A percentile compares a stretch with the other conserved stretches of the same genome.
These are phyloP conservation scores for Coniferiporia sulphurascens DNA, from an alignment of 1,284 basidiomycete genomes.

Conservation along the genomic window DNA sequence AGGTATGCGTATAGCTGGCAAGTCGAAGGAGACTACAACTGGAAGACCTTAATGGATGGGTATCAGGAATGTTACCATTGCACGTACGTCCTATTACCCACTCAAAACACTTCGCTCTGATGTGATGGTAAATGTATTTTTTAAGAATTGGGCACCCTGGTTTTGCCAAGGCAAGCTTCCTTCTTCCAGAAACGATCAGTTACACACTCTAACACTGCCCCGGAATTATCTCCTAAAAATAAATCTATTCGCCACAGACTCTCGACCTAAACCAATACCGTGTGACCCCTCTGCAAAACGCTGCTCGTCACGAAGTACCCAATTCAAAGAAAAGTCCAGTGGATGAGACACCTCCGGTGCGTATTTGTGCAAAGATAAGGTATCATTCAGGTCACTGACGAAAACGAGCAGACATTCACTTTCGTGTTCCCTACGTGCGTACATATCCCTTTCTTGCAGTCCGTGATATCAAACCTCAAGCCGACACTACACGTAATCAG, in stretches of 20 bases:
- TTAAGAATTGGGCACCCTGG: constrained; percentile 24
- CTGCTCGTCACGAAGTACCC: constrained; percentile 21
- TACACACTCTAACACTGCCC: too few species aligned
- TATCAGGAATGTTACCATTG: constrained; percentile 28
- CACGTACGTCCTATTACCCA: constrained; percentile 4
- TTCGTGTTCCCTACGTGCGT: constrained; percentile 23
- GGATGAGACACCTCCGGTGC: constrained; percentile 11
- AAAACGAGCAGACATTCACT: constrained; percentile 19
- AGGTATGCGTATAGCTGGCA: constrained; percentile 18
- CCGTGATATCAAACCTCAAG: not conserved
- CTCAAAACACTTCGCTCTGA: not conserved
- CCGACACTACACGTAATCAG: not conserved
- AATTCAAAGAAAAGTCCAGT: constrained; percentile 5
- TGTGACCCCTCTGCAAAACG: constrained; percentile 23
- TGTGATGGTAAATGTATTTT: not conserved
- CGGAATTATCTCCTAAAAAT: not conserved
- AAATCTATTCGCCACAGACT: constrained; percentile 7
- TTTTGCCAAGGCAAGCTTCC: constrained; percentile 19
- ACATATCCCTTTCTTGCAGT: not conserved
- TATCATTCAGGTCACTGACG: not conserved
- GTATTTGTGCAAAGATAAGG: not conserved
- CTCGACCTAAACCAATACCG: constrained; percentile 24
- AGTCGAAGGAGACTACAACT: constrained; percentile 18
- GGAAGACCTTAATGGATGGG: constrained; percentile 26
- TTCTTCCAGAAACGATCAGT: not conserved